phyloP scores from a whole-genome alignment of 2,329 filamentous ascomycete species.

The Penicillium sp. region DNA sequence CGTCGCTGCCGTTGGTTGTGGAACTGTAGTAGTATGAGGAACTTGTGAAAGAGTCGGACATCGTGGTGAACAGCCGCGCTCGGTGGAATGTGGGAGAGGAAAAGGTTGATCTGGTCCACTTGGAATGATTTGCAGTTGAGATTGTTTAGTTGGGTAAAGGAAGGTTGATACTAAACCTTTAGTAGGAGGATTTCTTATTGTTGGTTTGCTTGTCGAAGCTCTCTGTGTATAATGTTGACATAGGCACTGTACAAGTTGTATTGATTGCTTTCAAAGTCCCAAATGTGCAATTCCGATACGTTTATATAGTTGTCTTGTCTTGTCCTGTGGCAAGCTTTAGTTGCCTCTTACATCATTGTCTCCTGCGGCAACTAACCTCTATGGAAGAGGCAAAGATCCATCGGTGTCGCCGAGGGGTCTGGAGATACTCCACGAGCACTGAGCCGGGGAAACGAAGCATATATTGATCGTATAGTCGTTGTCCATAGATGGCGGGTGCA shows the following conservation, averaged over 20 bases:
- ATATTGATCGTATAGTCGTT: not conserved
- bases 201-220: not conserved
- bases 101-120: constrained; percentile 9
- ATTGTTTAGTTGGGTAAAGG: not conserved
- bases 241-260: not conserved
- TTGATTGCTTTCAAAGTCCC: not conserved
- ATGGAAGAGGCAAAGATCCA: constrained; percentile 3
- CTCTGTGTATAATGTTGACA: not conserved
- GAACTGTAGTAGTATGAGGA: constrained; percentile 37
- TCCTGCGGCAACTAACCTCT: constrained; percentile 3
- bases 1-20: constrained; percentile 27
- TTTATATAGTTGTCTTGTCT: constrained; percentile 1
- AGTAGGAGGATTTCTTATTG: not conserved
- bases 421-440: not conserved
- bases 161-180: not conserved
- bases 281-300: not conserved
- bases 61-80: constrained; percentile 9
- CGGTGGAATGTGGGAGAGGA: constrained; percentile 8
- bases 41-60: constrained; percentile 31
- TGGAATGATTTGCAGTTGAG: not conserved
- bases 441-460: not conserved
- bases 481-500: not conserved
- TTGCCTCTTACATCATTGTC: constrained; percentile 10
- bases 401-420: not conserved
- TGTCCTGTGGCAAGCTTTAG: constrained; percentile 6